Percentiles rank a stretch among this genome's conserved stretches.
Evolutionary conservation across 1,139 yeast species (phyloP).

Genomic region (Maudiozyma humilis): DNA sequence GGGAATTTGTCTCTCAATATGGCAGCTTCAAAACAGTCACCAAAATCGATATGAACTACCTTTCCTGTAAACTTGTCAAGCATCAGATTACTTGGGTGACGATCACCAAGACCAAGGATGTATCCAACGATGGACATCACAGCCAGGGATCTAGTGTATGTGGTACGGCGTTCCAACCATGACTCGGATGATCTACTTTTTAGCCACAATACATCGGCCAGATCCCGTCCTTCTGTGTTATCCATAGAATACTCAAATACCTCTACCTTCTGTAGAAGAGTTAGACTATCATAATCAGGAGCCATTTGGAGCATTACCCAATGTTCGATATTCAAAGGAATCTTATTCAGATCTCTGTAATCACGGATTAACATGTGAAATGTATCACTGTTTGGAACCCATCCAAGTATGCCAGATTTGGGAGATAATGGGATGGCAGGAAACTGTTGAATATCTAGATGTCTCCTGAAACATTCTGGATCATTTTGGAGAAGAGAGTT

Average conservation of each 20-base stretch:
- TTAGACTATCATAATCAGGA: constrained; percentile 87
- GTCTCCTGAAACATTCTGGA: constrained; percentile 93
- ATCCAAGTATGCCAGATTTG: constrained; percentile 89
- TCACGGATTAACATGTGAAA: constrained; percentile 89
- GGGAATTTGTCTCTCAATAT: constrained; percentile 93
- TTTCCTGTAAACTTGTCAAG: constrained; percentile 90
- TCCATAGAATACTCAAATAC: constrained; percentile 94
- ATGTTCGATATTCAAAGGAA: constrained; percentile 84
- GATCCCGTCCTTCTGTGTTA: constrained; percentile 92
- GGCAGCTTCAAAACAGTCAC: constrained; percentile 98
- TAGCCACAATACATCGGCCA: constrained; percentile 91
- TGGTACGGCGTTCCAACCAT: constrained; percentile 94
- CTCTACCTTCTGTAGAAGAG: constrained; percentile 85
- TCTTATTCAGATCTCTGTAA: constrained; percentile 85
- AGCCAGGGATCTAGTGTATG: constrained; percentile 89
- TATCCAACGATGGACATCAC: constrained; percentile 99
- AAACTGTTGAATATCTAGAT: constrained; percentile 81
- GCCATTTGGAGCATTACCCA: constrained; percentile 97
- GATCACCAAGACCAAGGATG: constrained; percentile 89
- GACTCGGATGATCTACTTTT: constrained; percentile 94
- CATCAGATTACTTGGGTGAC: constrained; percentile 97
- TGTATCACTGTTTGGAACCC: constrained; percentile 97
- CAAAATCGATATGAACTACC: constrained; percentile 94
- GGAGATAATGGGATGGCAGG: constrained; percentile 95
- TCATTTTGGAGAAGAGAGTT: constrained; percentile 83